These are phyloP conservation scores for Mytilinidion resinicola DNA, from an alignment of 495 filamentous ascomycete species.

Conservation along the genomic window DNA sequence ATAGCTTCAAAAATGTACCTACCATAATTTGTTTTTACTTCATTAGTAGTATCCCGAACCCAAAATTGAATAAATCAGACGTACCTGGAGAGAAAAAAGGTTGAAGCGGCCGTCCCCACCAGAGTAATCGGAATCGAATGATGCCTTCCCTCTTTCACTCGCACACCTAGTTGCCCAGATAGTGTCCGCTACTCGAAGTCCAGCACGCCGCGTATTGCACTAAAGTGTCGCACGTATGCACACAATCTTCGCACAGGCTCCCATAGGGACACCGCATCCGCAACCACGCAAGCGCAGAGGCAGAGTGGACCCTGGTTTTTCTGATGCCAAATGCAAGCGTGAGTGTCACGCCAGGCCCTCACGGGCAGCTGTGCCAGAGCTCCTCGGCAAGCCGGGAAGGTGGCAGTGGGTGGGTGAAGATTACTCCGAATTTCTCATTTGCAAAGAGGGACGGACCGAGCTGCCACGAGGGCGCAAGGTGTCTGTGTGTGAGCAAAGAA, in stretches of 20 bases:
- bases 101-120: constrained; percentile 74
- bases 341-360: constrained; percentile 86
- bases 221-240: constrained; percentile 64
- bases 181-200: constrained; percentile 36
- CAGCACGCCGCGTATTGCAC: constrained; percentile 97
- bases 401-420: constrained; percentile 62
- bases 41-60: constrained; percentile 33
- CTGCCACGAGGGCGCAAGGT: constrained; percentile 20
- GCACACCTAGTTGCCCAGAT: too few species aligned
- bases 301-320: constrained; percentile 67
- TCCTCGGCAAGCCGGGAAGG: constrained; percentile 33
- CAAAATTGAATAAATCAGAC: constrained; percentile 31
- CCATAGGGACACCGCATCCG: constrained; percentile 31
- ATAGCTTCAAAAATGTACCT: too few species aligned
- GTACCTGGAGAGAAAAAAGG: constrained; percentile 52
- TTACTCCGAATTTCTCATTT: constrained; percentile 99
- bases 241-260: constrained; percentile 45
- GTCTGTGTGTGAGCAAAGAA: constrained; percentile 98
- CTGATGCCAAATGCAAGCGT: constrained; percentile 98
- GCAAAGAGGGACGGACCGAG: constrained; percentile 41
- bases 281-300: constrained; percentile 34
- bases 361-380: constrained; percentile 59
- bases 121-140: constrained; percentile 99
- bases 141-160: constrained; percentile 48
- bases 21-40: background rate